These are phyloP conservation scores for Carnegiea gigantea DNA, from an alignment of 179 eudicot genomes.

Conservation along the genomic window DNA sequence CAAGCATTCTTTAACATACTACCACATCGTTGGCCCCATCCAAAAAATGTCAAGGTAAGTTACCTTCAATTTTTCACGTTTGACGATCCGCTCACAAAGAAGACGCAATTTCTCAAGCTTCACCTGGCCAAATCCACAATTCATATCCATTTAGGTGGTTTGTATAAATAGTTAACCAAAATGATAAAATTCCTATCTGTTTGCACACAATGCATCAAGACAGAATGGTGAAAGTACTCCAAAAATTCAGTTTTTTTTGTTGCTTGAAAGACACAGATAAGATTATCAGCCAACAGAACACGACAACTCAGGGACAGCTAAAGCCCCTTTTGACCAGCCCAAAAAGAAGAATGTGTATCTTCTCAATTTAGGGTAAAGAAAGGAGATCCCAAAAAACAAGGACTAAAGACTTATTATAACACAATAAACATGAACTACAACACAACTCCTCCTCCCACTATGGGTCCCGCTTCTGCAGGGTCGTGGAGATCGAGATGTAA, in stretches of 20 bases:
- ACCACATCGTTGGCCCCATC: neutral
- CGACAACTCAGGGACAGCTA: neutral
- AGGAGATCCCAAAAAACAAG: neutral
- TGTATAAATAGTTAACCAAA: neutral
- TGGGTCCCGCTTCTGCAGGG: no score
- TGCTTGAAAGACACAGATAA: neutral
- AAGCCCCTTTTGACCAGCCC: neutral
- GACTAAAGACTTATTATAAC: neutral
- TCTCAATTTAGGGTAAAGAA: neutral
- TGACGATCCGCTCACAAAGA: slow-evolving; percentile 87
- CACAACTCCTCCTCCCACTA: no score
- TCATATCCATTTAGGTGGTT: neutral
- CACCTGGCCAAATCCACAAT: slow-evolving; percentile 50
- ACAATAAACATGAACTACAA: neutral
- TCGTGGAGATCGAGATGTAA: no score
- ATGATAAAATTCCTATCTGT: neutral
- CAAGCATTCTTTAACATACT: neutral
- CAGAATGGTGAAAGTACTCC: neutral
- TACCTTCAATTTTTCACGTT: slow-evolving; percentile 94
- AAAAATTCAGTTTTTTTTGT: neutral
- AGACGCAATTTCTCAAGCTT: slow-evolving; percentile 95
- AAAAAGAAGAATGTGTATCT: neutral
- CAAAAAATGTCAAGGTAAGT: slow-evolving; percentile 3
- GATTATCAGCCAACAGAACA: neutral
- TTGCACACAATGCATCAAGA: neutral